A percentile compares a stretch with the other conserved stretches of the same genome.
phyloP scores from a whole-genome alignment of 2,329 filamentous ascomycete genomes.

The Penicillium sp. region DNA sequence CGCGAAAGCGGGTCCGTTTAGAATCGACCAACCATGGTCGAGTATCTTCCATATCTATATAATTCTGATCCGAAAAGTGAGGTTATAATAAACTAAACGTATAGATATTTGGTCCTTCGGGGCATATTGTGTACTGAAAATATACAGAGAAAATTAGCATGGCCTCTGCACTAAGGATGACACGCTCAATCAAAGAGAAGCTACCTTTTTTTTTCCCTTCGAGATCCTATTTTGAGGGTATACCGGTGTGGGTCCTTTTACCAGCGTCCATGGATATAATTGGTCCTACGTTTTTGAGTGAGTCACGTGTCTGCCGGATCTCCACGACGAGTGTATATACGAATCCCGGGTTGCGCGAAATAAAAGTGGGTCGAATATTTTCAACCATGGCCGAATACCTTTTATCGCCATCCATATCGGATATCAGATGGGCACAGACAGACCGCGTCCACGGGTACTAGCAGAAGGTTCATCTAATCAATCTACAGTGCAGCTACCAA shows the following conservation, averaged over 20 bases:
- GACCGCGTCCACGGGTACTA: not conserved
- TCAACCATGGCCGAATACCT: no score
- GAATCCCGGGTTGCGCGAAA: not conserved
- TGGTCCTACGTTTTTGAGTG: not conserved
- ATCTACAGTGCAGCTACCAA: not conserved
- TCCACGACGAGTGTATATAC: not conserved
- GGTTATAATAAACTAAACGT: not conserved
- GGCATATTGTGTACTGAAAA: slow-evolving; percentile 64
- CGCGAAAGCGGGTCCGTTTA: no score
- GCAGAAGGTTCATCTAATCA: not conserved
- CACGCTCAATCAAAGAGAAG: slow-evolving; percentile 80
- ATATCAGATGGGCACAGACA: not conserved
- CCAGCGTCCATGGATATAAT: not conserved
- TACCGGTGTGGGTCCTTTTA: not conserved
- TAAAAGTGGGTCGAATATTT: not conserved
- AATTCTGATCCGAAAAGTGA: not conserved
- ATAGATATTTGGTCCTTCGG: slow-evolving; percentile 36
- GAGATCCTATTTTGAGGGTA: not conserved
- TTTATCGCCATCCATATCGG: not conserved
- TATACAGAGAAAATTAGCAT: slow-evolving; percentile 79
- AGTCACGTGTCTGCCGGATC: not conserved
- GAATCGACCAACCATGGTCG: no score
- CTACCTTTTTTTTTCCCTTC: slow-evolving; percentile 63
- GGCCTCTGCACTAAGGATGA: slow-evolving; percentile 90
- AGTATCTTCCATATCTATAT: not conserved